These are phyloP conservation scores for Fusarium odoratissimum DNA, from an alignment of 2,329 filamentous ascomycete species.

Conservation along the genomic window DNA sequence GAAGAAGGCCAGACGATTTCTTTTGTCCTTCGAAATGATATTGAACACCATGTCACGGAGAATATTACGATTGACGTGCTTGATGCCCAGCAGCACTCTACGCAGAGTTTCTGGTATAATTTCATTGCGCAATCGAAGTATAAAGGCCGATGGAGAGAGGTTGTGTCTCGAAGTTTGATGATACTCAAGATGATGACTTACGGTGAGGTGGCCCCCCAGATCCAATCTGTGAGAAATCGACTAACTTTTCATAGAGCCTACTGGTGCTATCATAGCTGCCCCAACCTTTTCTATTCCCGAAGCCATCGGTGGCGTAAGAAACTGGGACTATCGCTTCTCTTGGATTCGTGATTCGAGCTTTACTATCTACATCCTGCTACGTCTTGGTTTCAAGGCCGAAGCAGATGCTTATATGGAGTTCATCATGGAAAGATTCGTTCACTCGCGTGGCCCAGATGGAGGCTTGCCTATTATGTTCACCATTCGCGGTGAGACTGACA, in stretches of 20 bases:
- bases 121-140: slow-evolving; percentile 80
- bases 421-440: slow-evolving; percentile 76
- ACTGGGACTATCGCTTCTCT: slow-evolving; percentile 80
- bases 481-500: slow-evolving; percentile 78
- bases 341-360: slow-evolving; percentile 85
- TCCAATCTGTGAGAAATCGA: too few species aligned
- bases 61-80: slow-evolving; percentile 69
- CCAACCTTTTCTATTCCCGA: slow-evolving; percentile 84
- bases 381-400: slow-evolving; percentile 79
- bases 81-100: slow-evolving; percentile 73
- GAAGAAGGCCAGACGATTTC: slow-evolving; percentile 76
- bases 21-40: slow-evolving; percentile 74
- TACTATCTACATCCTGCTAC: slow-evolving; percentile 80
- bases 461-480: slow-evolving; percentile 85
- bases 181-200: slow-evolving; percentile 82
- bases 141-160: slow-evolving; percentile 77
- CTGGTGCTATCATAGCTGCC: slow-evolving; percentile 80
- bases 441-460: slow-evolving; percentile 68
- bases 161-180: slow-evolving; percentile 77
- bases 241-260: slow-evolving; percentile 66
- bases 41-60: slow-evolving; percentile 66
- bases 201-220: slow-evolving; percentile 37
- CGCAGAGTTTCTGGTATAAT: slow-evolving; percentile 77
- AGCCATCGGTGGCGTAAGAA: slow-evolving; percentile 74
- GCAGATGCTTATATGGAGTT: slow-evolving; percentile 84